Conservation (phyloP, 108 stramenopile species). For the Parietichytrium sp. region DNA sequence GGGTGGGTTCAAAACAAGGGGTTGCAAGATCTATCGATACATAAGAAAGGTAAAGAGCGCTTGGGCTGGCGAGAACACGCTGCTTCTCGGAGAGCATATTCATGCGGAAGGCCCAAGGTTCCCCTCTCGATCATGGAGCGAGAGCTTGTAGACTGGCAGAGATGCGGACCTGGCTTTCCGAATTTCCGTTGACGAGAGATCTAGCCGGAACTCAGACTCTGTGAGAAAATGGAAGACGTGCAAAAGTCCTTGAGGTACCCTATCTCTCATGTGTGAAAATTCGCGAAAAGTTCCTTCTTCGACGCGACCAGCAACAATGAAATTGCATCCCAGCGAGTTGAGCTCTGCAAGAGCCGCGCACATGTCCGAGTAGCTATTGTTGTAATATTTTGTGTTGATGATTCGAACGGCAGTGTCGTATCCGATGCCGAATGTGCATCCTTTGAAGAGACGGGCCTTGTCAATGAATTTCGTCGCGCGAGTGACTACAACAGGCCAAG, state of each 20-base stretch:
- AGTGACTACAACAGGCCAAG: slow-evolving; percentile 41
- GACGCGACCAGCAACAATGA: slow-evolving; percentile 40
- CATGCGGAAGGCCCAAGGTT: no score
- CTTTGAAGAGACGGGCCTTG: background rate
- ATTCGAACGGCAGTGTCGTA: slow-evolving; percentile 81
- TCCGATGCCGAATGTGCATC: slow-evolving; percentile 72
- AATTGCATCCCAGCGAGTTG: background rate
- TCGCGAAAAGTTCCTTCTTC: background rate
- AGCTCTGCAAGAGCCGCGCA: slow-evolving; percentile 10
- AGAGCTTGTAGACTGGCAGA: no score
- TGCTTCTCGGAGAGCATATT: no score
- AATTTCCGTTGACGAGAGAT: slow-evolving; percentile 10
- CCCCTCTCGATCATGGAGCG: no score
- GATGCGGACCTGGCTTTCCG: background rate
- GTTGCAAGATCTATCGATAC: no score
- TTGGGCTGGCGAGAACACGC: no score
- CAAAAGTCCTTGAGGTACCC: background rate
- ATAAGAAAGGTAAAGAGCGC: no score
- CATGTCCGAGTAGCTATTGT: background rate
- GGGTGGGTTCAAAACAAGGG: no score
- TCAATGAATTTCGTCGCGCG: background rate
- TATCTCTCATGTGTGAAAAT: background rate
- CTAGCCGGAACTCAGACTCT: background rate
- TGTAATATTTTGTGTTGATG: slow-evolving; percentile 82
- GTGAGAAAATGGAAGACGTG: background rate